Base-by-base conservation (phyloP, 1,284 basidiomycete genomes). In the Ceratobasidium sp. region DNA sequence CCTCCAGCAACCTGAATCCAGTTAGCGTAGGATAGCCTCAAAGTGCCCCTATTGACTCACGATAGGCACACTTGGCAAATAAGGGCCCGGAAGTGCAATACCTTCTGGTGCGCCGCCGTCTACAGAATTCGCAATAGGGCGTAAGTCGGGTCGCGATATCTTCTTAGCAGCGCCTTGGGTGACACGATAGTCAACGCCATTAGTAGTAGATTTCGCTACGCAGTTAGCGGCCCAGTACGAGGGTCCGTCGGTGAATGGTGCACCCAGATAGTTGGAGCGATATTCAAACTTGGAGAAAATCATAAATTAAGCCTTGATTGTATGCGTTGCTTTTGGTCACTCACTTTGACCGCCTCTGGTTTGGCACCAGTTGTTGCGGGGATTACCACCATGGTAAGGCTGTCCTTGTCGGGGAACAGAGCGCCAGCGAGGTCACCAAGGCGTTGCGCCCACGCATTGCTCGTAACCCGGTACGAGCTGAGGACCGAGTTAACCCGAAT, bases 201-300 rank as follows among this genome's bases (percentile, higher is more conserved):
- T 91, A 4, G 89, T 91, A 22, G 60, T 76, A 11, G 81, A 79
- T 51, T 83, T 89, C 0, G 88, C 89, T 14, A 84, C 88, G 79
- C 90, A 91, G 78, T 91, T 91, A 66, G 82, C 83, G 2, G 79
- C 82, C 89, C 90, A 91, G 84, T 84, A 91, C 2, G 88, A 88
- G 6, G 80, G 81, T 44, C 80, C 78, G 77, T 91, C 86, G 0
- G 85, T 87, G 80, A 91, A 91, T 0, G 83, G 77, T 89, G 73
- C 57, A 0, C 89, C 89, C 5, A 84, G 47, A 78, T 84, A 89
- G 74, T 78, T 80, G 0, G 89, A 85, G 33, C 89, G 79, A 79
- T 85, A 91, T 0, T 59, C 73, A 45, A 57, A 53, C 74, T 60
- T 41, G 36, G 36, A 41, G 36, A 59, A 65, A 36, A 48, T 63